Evolutionary conservation across 495 filamentous ascomycete genomes (phyloP), one percentile per base, ranked within the genome.

Genomic region (Xeromyces bisporus): DNA sequence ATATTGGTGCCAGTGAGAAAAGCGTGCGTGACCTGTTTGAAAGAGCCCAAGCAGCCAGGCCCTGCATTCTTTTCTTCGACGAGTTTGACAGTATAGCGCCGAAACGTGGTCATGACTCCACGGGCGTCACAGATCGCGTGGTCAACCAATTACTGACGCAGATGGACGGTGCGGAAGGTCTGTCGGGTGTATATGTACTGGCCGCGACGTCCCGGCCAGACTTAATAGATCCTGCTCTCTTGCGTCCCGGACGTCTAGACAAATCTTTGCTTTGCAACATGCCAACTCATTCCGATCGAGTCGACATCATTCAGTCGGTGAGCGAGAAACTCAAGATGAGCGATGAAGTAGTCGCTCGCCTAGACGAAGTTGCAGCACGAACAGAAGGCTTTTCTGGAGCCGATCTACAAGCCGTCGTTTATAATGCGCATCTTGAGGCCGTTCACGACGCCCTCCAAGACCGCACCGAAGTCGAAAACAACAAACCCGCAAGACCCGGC

Each of bases 41-140:
- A 46, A 70, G 89, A 36, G 89, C 89, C 0, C 69, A 77, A 37
- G 85, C 87, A 7, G 89, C 89, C 1, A 69, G 77, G 23, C 89
- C 89, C 0, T 93, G 86, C 38, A 75, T 97, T 6, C 60, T 97
- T 1, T 97, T 97, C 63, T 96, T 97, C 43, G 89, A 97, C 47
- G 89, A 97, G 49, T 96, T 96, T 44, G 89, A 97, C 53, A 82
- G 77, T 36, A 93, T 97, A 33, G 89, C 89, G 2, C 91, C 89
- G 5, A 96, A 94, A 61, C 73, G 89, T 53, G 89, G 91, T 0
- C 91, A 96, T 46, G 91, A 96, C 42, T 84, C 76, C 6, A 96
- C 91, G 0, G 89, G 91, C 29, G 89, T 97, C 16, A 96, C 91
- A 0, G 91, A 96, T 50, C 73, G 89, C n/a, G 89, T 97, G 1